Base-by-base conservation (phyloP, 352 stramenopile genomes). In the Phytophthora pistaciae region DNA sequence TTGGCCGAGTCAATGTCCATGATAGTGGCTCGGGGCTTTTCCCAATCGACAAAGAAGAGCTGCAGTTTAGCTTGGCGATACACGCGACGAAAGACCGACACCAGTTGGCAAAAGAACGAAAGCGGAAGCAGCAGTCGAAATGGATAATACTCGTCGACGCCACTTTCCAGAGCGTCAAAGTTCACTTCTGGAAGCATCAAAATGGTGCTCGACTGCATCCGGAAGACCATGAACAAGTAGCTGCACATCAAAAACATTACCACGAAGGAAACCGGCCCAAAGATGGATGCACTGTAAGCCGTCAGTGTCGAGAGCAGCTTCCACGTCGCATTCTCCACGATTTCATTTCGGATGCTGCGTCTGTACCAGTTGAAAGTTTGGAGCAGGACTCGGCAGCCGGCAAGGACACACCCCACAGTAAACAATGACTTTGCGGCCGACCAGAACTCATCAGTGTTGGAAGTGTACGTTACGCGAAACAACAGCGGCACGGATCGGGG, bases 191-290 rank as follows among this genome's bases (percentile, higher is more conserved):
- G 96, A 21, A 99, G 81, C 70, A 99, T 68, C 16, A 97, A 38
- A 64, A 96, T 95, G n/a, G 97, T 92, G 29, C 60, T 82, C 7
- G 82, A 86, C 70, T 98, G 94, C 13, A 98, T 67, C 74, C 98
- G 98, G 83, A 98, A 98, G 70, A 98, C 97, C n/a, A 98, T 58
- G 48, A 98, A 90, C 53, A 91, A 96, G 75, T 99, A 99, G 46
- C 67, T 68, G 53, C 79, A 92, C 44, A 98, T 70, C 8, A 89
- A 52, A 36, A 98, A 90, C 21, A 96, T 74, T 44, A 98, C 85
- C 8, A 50, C 13, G 52, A 91, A 90, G 29, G 63, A 78, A 38
- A 77, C 76, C 31, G 67, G 68, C 8, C 82, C 87, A 53, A 80
- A 71, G 57, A 81, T 87, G 11, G 75, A 80, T 23, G 80, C 64